phyloP scores from a whole-genome alignment of 257 asterid genomes.

The Gentiana dahurica region DNA sequence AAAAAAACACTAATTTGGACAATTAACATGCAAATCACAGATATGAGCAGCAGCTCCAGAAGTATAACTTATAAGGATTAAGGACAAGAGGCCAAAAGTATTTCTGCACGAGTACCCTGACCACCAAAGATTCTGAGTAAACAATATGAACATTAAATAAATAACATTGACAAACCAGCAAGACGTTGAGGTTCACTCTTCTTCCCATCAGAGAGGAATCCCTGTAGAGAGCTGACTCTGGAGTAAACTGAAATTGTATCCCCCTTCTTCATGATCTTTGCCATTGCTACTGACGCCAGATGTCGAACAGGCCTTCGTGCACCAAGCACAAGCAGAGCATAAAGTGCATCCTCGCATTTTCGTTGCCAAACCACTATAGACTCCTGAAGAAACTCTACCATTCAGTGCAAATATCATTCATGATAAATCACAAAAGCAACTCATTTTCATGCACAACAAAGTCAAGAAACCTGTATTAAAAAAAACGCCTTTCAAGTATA shows the following conservation, averaged over 20 bases:
- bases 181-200: constrained; percentile 73
- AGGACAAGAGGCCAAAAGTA: neutral
- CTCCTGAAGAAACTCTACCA: constrained; percentile 38
- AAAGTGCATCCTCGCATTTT: constrained; percentile 89
- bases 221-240: constrained; percentile 96
- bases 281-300: constrained; percentile 92
- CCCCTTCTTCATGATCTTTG: constrained; percentile 75
- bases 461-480: no score
- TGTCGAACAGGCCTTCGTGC: constrained; percentile 96
- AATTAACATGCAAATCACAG: constrained; percentile 5
- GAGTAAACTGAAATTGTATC: constrained; percentile 88
- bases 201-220: constrained; percentile 90
- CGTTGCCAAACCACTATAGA: constrained; percentile 75
- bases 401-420: no score
- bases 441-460: neutral
- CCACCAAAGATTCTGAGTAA: neutral
- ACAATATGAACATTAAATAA: neutral
- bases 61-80: neutral
- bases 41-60: neutral
- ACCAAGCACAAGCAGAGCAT: constrained; percentile 82
- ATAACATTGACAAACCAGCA: constrained; percentile 51
- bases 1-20: neutral
- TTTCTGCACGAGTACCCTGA: no score
- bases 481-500: neutral
- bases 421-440: neutral